Base-by-base conservation (phyloP, 192 early-diverging fungal genomes). In the Dimargaris xerosporica region DNA sequence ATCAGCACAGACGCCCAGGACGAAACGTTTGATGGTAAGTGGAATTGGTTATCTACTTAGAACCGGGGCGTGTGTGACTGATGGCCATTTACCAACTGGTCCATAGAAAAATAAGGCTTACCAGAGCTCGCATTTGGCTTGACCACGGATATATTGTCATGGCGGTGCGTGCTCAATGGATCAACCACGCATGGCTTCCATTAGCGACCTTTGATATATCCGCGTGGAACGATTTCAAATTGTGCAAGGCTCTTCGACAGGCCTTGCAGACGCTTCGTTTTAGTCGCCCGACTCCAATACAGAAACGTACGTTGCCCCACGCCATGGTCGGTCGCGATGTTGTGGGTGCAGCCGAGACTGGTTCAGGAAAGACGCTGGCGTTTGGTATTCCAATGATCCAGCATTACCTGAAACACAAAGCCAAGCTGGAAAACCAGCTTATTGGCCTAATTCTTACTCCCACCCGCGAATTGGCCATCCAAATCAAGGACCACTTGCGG, bases 311-410 rank as follows among this genome's bases (percentile, higher is more conserved):
- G 2, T 71, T 98, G 23, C 77, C 82, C 34, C 30, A 76, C n/a
- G 81, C 87, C 3, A 65, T 94, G n/a, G 55, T 59, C n/a, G 83
- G 78, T 28, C 81, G 81, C n/a, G 83, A 98, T 65, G 77, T 96
- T 30, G 82, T 98, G 39, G 95, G 95, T 23, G 88, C 88, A 11
- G 93, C 95, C 1, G 90, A 93, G 65, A 98, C 95, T 5, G 91
- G 94, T 62, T 93, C 90, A 0, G 92, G 92, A 45, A 95, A 98
- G 73, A 98, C 95, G 5, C 73, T 98, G 55, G 92, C 92, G 0
- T 98, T 94, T 75, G 93, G 93, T 19, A 76, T 98, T 48, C 95
- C 95, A 16, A 91, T 98, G 47, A 64, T 95, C 30, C 84, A 94
- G 45, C 79, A 71, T 43, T 67, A 92, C 31, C 71, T 80, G 17